These are phyloP conservation scores for Porogramme epimiltina DNA, from an alignment of 1,284 basidiomycete genomes.

Conservation along the genomic window DNA sequence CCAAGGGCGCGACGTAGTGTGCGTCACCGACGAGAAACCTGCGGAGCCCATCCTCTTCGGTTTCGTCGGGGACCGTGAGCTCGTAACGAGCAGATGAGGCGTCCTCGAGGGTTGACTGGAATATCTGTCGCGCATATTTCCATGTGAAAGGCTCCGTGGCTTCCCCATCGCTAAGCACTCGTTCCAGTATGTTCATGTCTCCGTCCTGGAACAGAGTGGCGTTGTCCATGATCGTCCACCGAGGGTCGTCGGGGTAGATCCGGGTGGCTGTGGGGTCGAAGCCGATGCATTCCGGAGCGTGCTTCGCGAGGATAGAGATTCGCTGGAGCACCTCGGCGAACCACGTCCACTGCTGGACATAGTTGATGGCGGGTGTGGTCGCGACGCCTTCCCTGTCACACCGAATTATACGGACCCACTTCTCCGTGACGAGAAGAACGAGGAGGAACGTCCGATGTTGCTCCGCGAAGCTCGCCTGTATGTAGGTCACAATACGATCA, in stretches of 20 bases:
- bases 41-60: background rate
- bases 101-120: background rate
- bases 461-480: too few species aligned
- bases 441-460: background rate
- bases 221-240: background rate
- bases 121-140: background rate
- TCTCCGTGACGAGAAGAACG: background rate
- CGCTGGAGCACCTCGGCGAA: background rate
- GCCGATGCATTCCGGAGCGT: background rate
- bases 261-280: background rate
- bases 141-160: background rate
- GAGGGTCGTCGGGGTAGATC: background rate
- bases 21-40: constrained; percentile 9
- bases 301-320: background rate
- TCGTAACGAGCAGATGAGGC: constrained; percentile 6
- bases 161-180: background rate
- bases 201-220: background rate
- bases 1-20: background rate
- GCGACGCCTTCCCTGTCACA: background rate
- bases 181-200: background rate
- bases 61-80: background rate
- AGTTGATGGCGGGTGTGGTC: background rate
- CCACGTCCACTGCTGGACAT: background rate
- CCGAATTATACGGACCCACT: background rate
- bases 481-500: too few species aligned